Conservation (phyloP, 768 basidiomycete species). For the Suillus placidus region DNA sequence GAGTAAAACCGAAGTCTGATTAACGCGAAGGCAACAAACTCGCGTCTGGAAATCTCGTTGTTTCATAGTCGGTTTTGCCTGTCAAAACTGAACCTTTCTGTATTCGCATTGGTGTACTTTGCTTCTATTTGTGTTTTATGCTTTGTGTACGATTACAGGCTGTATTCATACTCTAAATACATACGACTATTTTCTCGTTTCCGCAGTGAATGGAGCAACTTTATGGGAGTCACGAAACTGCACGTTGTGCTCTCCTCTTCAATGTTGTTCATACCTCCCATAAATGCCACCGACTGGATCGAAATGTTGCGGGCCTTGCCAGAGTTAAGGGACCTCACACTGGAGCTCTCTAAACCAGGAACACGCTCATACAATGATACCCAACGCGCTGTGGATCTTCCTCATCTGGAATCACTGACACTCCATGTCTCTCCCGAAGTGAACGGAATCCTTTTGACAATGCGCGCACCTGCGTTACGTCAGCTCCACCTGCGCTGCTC, state of each 20-base stretch:
- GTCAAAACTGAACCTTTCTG: too few relatives aligned
- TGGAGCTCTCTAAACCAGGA: constrained; percentile 40
- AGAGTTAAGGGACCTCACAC: constrained; percentile 42
- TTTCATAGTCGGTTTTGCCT: too few relatives aligned
- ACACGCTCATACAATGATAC: constrained; percentile 27
- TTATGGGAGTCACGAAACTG: constrained; percentile 38
- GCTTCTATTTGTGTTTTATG: too few relatives aligned
- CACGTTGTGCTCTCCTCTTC: constrained; percentile 35
- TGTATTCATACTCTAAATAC: too few relatives aligned
- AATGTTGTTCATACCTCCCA: constrained; percentile 20
- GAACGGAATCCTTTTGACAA: constrained; percentile 31
- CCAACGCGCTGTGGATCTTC: constrained; percentile 20
- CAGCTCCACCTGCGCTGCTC: constrained; percentile 44
- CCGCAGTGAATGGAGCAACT: constrained; percentile 38
- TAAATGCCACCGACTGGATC: constrained; percentile 28
- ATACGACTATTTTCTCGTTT: too few relatives aligned
- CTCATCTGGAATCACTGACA: constrained; percentile 32
- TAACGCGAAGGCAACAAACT: too few relatives aligned
- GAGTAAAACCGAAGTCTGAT: too few relatives aligned
- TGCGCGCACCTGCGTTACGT: constrained; percentile 38
- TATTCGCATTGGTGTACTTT: too few relatives aligned
- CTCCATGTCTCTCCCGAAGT: constrained; percentile 36
- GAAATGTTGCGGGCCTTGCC: constrained; percentile 42
- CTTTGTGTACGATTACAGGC: too few relatives aligned
- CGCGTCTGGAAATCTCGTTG: too few relatives aligned